phyloP scores from a whole-genome alignment of 768 basidiomycete species.

The Pisolithus sp. region DNA sequence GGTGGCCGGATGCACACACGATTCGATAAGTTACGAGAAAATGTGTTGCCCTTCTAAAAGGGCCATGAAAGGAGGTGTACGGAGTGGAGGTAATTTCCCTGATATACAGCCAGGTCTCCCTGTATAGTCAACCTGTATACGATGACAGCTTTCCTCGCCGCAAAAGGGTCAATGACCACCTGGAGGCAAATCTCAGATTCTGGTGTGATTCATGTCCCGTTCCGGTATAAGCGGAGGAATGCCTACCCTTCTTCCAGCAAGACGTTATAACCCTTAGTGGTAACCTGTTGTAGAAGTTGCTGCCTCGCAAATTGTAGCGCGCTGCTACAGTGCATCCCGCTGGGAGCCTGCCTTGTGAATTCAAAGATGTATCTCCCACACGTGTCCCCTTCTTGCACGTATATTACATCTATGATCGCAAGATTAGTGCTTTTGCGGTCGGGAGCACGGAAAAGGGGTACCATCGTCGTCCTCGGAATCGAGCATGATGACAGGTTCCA shows the following conservation, averaged over 20 bases:
- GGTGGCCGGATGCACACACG: constrained; percentile 19
- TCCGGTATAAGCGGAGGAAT: neutral
- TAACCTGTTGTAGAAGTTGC: constrained; percentile 52
- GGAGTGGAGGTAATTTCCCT: constrained; percentile 39
- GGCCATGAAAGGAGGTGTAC: constrained; percentile 61
- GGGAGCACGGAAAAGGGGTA: constrained; percentile 21
- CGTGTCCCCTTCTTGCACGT: constrained; percentile 47
- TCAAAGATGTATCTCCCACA: constrained; percentile 62
- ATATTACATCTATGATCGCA: constrained; percentile 41
- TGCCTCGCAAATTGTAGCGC: constrained; percentile 59
- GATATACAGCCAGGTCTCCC: constrained; percentile 58
- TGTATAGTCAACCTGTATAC: constrained; percentile 64
- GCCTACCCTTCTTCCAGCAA: constrained; percentile 62
- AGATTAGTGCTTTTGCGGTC: constrained; percentile 3
- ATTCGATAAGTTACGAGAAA: constrained; percentile 24
- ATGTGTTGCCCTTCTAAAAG: constrained; percentile 42
- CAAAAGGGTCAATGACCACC: constrained; percentile 63
- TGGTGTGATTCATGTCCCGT: neutral
- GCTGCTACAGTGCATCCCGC: constrained; percentile 41
- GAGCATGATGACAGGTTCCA: constrained; percentile 61
- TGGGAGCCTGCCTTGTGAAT: constrained; percentile 38
- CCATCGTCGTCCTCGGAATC: constrained; percentile 45
- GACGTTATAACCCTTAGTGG: constrained; percentile 53
- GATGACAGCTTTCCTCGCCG: constrained; percentile 56
- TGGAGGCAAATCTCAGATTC: constrained; percentile 18